Evolutionary conservation across 805 yeast species (phyloP), one percentile per base, ranked within the genome.

Genomic region (Myxozyma geophila): DNA sequence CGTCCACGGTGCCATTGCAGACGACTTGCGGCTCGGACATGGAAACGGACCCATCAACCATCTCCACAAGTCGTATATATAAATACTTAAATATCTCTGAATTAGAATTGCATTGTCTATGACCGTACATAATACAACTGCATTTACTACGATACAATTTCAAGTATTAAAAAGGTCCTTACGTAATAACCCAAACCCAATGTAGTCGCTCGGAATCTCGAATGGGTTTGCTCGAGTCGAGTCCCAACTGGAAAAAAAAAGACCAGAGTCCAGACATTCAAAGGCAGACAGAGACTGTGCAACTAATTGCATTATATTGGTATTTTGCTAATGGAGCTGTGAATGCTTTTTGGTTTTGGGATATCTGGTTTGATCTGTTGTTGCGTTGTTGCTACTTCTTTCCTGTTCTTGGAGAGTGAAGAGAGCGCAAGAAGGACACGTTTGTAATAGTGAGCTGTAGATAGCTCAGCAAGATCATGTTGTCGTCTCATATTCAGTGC

Each of bases 41-140:
- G 87, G 88, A 1, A 80, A 85, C 71, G 96, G 96, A 0, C 96
- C 96, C 0, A 77, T 91, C 59, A 88, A 90, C 74, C 97, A 91
- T 40, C 54, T 66, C 6, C 53, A 64, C 52, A 51, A 15, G 35
- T 50, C 55, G 8, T 62, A 62, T 43, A 48, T 62, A 19, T 56
- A 17, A 10, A n/a, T 37, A 21, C 50, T 12, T 23, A 28, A 23
- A 33, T 33, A 40, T 10, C 40, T 41, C 7, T 10, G 5, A 54
- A 9, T 6, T 33, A 13, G 15, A 13, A 21, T 21, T 7, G 52
- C 39, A 21, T 48, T 13, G 37, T 21, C 28, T 48, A 10, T 28
- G 28, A 28, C 28, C 28, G 28, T 28, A 28, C 5, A 28, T 28
- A 28, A 28, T 28, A 28, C 28, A 28, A 28, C 28, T 28, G 28